phyloP scores from a whole-genome alignment of 2,329 filamentous ascomycete species.

The Xylariaceae sp. region DNA sequence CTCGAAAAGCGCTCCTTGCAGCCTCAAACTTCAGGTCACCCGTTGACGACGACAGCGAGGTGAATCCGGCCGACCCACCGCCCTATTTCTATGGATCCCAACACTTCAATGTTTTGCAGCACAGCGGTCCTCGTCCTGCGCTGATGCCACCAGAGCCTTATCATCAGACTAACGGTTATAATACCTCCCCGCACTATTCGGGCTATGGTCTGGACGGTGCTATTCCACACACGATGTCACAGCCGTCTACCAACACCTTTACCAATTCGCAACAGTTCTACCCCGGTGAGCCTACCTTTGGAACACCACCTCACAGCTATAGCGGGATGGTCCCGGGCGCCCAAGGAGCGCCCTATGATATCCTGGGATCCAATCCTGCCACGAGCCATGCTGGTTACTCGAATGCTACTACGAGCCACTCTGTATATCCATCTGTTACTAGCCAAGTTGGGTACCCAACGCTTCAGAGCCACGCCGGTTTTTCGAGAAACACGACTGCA shows the following conservation, averaged over 20 bases:
- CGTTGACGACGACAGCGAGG: conserved; percentile 52
- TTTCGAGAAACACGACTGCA: conserved; percentile 7
- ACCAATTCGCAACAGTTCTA: neutral
- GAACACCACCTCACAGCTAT: conserved; percentile 3
- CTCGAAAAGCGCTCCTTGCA: conserved; percentile 53
- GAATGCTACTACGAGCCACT: too few relatives aligned
- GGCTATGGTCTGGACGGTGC: neutral
- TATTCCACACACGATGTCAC: conserved; percentile 9
- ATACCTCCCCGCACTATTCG: neutral
- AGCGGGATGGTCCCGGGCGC: neutral
- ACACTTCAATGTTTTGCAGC: neutral
- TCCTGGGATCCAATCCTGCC: too few relatives aligned
- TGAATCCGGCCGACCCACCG: conserved; percentile 11
- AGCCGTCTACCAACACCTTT: conserved; percentile 4
- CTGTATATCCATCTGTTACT: too few relatives aligned
- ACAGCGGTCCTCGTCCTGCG: conserved; percentile 16
- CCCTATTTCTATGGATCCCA: neutral
- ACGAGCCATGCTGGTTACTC: too few relatives aligned
- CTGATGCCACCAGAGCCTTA: conserved; percentile 17
- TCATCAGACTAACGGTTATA: conserved; percentile 8
- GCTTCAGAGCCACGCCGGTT: conserved; percentile 6
- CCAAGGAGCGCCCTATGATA: too few relatives aligned
- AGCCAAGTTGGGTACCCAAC: too few relatives aligned
- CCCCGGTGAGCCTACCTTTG: conserved; percentile 5
- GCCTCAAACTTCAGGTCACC: conserved; percentile 63